These are phyloP conservation scores for Globisporangium alternatum DNA, from an alignment of 352 stramenopile species.

Conservation along the genomic window DNA sequence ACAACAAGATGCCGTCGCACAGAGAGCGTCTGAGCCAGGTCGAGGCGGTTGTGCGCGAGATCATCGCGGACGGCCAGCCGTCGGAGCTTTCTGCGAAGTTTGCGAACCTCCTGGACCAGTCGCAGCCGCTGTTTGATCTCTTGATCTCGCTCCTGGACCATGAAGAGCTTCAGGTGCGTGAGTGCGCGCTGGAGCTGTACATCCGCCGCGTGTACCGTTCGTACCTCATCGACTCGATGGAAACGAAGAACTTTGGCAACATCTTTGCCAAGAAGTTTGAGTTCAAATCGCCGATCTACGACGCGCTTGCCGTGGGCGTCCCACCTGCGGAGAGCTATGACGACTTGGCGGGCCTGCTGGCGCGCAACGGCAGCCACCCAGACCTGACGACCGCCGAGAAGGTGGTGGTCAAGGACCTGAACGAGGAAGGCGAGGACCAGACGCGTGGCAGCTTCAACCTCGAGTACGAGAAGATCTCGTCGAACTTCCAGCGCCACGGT, in stretches of 20 bases:
- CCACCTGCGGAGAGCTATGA: conserved; percentile 81
- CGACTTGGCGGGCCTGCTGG: conserved; percentile 68
- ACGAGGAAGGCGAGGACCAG: conserved; percentile 16
- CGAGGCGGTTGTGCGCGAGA: conserved; percentile 65
- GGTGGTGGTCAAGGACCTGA: conserved; percentile 22
- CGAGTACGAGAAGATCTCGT: conserved; percentile 74
- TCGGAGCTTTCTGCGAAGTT: conserved; percentile 58
- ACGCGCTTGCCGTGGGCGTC: conserved; percentile 71
- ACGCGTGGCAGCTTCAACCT: conserved; percentile 43
- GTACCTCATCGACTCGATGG: conserved; percentile 84
- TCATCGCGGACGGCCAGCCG: conserved; percentile 48
- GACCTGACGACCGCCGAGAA: conserved; percentile 27
- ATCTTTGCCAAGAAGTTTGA: conserved; percentile 86
- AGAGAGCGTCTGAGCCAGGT: conserved; percentile 86
- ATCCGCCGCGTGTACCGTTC: conserved; percentile 84
- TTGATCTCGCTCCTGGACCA: conserved; percentile 80
- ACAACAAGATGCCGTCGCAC: conserved; percentile 96
- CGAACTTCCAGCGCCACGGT: conserved; percentile 66
- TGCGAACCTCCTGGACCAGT: conserved; percentile 69
- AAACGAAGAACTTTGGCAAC: conserved; percentile 50
- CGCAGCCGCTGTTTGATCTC: conserved; percentile 83
- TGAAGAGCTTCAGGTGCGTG: conserved; percentile 57
- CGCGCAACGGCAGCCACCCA: conserved; percentile 52
- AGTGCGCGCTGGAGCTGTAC: conserved; percentile 80
- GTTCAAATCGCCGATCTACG: conserved; percentile 82